phyloP scores from a whole-genome alignment of 306 rosid species.

The Hylodesmum podocarpum region DNA sequence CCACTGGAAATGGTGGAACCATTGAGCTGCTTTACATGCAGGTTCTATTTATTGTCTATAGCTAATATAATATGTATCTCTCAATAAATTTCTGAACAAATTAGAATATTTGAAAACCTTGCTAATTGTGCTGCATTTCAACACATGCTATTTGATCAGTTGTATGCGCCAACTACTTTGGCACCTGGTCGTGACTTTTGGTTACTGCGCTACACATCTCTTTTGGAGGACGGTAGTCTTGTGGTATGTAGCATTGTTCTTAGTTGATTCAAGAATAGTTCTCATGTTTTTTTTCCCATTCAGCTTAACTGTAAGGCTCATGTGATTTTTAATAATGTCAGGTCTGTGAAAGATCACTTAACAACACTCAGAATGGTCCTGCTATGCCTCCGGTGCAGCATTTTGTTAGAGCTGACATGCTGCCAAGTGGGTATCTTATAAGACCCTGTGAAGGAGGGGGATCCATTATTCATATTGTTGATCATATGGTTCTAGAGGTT shows the following conservation, averaged over 20 bases:
- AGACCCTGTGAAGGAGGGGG: conserved; percentile 99
- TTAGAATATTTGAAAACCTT: background rate
- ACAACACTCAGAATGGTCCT: conserved; percentile 97
- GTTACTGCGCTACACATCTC: conserved; percentile 96
- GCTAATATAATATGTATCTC: background rate
- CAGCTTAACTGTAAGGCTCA: background rate
- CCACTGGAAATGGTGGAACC: conserved; percentile 93
- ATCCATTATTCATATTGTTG: conserved; percentile 89
- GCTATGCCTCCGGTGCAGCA: conserved; percentile 85
- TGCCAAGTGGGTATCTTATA: conserved; percentile 91
- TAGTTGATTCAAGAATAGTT: background rate
- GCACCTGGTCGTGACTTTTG: conserved; percentile 99
- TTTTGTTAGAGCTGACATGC: conserved; percentile 92
- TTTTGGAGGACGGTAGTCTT: conserved; percentile 96
- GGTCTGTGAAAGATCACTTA: conserved; percentile 98
- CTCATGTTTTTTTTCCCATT: background rate
- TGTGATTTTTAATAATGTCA: conserved; percentile 38
- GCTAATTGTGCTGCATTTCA: conserved; percentile 4
- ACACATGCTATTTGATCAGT: conserved; percentile 43
- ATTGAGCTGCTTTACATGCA: conserved; percentile 96
- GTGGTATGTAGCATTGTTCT: conserved; percentile 60
- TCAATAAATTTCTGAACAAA: background rate
- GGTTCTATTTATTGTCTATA: conserved; percentile 39
- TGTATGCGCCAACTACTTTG: conserved; percentile 95
- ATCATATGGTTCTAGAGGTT: conserved; percentile 93